Base-by-base conservation (phyloP, 1,284 basidiomycete species). In the Trametes pubescens region DNA sequence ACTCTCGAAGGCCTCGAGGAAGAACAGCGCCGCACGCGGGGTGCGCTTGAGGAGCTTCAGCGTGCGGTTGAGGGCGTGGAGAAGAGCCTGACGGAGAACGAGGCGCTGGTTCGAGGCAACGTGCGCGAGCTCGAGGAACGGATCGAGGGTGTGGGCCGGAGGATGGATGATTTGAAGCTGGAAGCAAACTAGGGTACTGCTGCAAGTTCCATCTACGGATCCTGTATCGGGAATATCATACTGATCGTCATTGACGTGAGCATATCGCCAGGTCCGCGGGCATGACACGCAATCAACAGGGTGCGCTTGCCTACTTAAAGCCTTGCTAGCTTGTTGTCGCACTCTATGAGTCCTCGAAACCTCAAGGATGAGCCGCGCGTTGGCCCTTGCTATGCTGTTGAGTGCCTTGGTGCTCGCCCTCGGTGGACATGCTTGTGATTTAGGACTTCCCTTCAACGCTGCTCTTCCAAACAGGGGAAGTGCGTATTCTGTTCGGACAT, bases 31-130 rank as follows among this genome's bases (percentile, higher is more conserved):
- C 85, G 85, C 65, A 80, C 87, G 34, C 81, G 81, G 22, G 87
- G 87, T 34, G 85, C 86, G 34, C 80, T 94, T 18, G 80, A 82
- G 21, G 91, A 95, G 63, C 77, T 98, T 11, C 79, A 86, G 55
- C 79, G 80, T 26, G 89, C 96, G 0, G 84, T 98, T 1, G 75
- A 81, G 16, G 84, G 84, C 21, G 86, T 98, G 13, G 89, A 93
- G 75, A 80, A 79, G 51, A 96, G 94, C 70, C 74, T 98, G 54
- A 84, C 88, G 62, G 87, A 88, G 57, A 98, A 97, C 71, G 81
- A 91, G 63, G 78, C 76, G 11, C 85, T 91, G 7, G 88, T 96
- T 10, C 87, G 86, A 65, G 80, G 81, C 5, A 92, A 94, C 68
- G 89, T 72, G 5, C 82, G 85, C 78, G 58, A 83, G 65, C 65